Evolutionary conservation across 2,329 filamentous ascomycete species (phyloP).

Genomic region (Coleophoma crateriformis): DNA sequence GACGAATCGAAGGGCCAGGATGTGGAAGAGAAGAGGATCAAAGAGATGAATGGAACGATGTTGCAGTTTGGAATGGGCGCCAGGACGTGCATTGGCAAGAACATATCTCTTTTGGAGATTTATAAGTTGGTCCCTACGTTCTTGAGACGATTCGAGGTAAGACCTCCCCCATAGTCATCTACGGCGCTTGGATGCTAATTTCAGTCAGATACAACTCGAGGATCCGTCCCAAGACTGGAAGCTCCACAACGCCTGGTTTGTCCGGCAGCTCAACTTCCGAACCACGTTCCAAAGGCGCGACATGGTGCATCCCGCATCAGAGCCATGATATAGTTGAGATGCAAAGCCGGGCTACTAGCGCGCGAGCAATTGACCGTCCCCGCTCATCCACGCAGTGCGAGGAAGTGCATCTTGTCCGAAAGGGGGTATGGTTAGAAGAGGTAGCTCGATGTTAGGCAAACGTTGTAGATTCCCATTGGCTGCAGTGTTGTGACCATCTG

Average conservation of each 20-base stretch:
- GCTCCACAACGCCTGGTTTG: slow-evolving; percentile 57
- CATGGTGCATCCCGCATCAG: slow-evolving; percentile 12
- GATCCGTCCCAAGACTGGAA: slow-evolving; percentile 51
- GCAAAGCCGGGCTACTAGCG: neutral
- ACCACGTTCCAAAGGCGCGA: slow-evolving; percentile 20
- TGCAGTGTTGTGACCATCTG: no score
- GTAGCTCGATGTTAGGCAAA: no score
- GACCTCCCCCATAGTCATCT: slow-evolving; percentile 10
- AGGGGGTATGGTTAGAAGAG: no score
- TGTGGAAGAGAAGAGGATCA: slow-evolving; percentile 46
- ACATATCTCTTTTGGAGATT: slow-evolving; percentile 57
- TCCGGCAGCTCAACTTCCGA: slow-evolving; percentile 52
- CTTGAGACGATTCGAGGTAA: slow-evolving; percentile 58
- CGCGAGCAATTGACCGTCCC: no score
- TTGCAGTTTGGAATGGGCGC: slow-evolving; percentile 69
- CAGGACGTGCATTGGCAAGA: slow-evolving; percentile 66
- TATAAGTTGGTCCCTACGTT: slow-evolving; percentile 58
- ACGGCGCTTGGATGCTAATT: neutral
- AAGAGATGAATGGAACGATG: slow-evolving; percentile 65
- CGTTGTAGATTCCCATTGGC: no score
- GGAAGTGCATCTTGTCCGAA: no score
- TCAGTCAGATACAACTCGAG: slow-evolving; percentile 43
- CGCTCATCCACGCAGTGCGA: no score
- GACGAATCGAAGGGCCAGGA: slow-evolving; percentile 31
- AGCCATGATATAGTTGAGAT: neutral